These are phyloP conservation scores for Trypanosoma brucei DNA, from an alignment of 208 protist species.

Conservation along the genomic window DNA sequence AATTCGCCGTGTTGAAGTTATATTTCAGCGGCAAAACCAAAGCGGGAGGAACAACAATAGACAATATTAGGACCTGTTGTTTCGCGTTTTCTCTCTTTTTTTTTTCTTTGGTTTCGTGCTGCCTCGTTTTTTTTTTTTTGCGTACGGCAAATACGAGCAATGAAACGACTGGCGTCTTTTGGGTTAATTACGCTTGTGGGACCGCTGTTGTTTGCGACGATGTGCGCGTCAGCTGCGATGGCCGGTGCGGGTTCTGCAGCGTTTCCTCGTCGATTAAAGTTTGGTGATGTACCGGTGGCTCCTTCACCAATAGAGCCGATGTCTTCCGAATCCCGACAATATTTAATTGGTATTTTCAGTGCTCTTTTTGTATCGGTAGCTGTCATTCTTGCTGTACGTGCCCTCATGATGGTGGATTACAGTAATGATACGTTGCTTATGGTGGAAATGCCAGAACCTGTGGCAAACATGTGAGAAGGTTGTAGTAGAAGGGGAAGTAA, in stretches of 20 bases:
- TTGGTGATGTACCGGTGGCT: slow-evolving; percentile 14
- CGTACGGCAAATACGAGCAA: background rate
- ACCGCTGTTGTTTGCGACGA: background rate
- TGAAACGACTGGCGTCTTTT: background rate
- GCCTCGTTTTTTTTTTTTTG: too few species aligned
- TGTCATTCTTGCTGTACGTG: slow-evolving; percentile 47
- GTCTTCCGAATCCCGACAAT: slow-evolving; percentile 44
- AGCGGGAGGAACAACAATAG: too few species aligned
- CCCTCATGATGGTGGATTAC: slow-evolving; percentile 77
- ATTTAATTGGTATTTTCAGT: slow-evolving; percentile 75
- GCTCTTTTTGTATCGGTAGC: slow-evolving; percentile 52
- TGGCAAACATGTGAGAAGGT: slow-evolving; percentile 20
- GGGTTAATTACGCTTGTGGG: slow-evolving; percentile 5
- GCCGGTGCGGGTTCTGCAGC: background rate
- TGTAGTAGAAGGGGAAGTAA: background rate
- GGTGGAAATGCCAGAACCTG: slow-evolving; percentile 79
- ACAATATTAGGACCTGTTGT: too few species aligned
- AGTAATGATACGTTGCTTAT: slow-evolving; percentile 82
- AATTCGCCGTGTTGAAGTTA: too few species aligned
- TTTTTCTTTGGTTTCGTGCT: too few species aligned
- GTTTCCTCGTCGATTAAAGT: background rate
- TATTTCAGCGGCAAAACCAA: too few species aligned
- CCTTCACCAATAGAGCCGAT: slow-evolving; percentile 33
- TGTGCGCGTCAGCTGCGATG: background rate
- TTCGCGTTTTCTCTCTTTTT: too few species aligned